Percentiles rank a stretch among this genome's conserved stretches.
phyloP scores from a whole-genome alignment of 192 early-diverging fungal genomes.

The Pecoramyces ruminantium region DNA sequence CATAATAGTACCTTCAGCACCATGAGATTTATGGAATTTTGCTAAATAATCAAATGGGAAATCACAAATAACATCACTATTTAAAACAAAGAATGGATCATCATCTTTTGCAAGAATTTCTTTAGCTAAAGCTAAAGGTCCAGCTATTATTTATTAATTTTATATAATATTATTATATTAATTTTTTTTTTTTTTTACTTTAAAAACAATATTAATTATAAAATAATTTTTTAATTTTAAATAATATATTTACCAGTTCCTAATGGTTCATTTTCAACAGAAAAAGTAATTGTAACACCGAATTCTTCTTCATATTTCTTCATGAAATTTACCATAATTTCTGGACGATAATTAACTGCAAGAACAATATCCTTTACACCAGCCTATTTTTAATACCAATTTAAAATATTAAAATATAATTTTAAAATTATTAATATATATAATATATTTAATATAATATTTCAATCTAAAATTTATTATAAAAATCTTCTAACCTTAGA shows the following conservation, averaged over 20 bases:
- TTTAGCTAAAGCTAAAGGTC: conserved; percentile 85
- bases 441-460: too few species aligned
- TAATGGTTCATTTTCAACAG: conserved; percentile 89
- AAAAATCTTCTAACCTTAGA: conserved; percentile 55
- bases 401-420: too few species aligned
- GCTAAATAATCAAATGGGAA: conserved; percentile 83
- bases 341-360: conserved; percentile 97
- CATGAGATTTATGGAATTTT: conserved; percentile 82
- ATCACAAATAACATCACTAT: conserved; percentile 97
- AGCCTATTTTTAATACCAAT: conserved; percentile 36
- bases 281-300: conserved; percentile 87
- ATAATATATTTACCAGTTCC: conserved; percentile 61
- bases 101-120: conserved; percentile 69
- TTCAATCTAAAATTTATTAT: too few species aligned
- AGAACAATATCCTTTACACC: conserved; percentile 95
- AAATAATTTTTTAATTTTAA: too few species aligned
- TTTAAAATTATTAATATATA: too few species aligned
- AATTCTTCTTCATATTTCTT: conserved; percentile 84
- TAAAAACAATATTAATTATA: too few species aligned
- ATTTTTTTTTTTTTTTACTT: too few species aligned
- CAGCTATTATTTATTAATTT: too few species aligned
- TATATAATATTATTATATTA: too few species aligned
- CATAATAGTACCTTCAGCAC: conserved; percentile 88
- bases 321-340: conserved; percentile 86
- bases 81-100: conserved; percentile 94